phyloP scores from a whole-genome alignment of 768 basidiomycete genomes.

The Boletus edulis region DNA sequence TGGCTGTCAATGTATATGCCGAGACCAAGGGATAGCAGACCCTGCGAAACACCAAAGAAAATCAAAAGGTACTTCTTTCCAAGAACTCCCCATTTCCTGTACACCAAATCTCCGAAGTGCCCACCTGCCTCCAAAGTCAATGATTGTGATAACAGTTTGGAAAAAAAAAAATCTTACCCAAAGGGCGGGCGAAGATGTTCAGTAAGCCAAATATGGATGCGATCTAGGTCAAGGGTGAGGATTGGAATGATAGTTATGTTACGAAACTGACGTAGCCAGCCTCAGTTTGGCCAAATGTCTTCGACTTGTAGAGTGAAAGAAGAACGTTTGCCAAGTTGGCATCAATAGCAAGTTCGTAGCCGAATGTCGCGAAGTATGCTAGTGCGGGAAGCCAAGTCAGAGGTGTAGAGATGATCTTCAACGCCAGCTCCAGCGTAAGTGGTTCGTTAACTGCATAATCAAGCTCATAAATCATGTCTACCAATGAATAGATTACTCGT shows the following conservation, averaged over 20 bases:
- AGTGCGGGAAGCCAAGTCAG: conserved; percentile 6
- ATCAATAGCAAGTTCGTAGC: conserved; percentile 2
- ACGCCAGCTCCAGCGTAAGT: background rate
- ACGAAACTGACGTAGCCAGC: conserved; percentile 7
- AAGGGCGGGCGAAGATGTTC: conserved; percentile 1
- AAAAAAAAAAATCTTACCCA: background rate
- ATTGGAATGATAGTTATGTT: background rate
- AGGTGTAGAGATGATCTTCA: background rate
- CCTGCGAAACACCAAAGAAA: background rate
- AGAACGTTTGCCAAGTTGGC: conserved; percentile 5
- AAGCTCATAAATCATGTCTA: conserved; percentile 16
- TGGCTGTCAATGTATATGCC: conserved; percentile 42
- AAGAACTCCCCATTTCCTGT: conserved; percentile 4
- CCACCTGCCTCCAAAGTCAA: background rate
- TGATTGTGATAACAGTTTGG: background rate
- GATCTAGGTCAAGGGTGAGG: background rate
- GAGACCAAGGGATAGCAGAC: conserved; percentile 1
- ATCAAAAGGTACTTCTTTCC: conserved; percentile 6
- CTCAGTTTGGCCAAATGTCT: conserved; percentile 1
- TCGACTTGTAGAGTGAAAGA: background rate
- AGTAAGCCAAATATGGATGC: conserved; percentile 4
- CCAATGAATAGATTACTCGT: background rate
- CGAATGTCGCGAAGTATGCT: conserved; percentile 4
- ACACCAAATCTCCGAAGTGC: conserved; percentile 1
- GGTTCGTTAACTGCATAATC: conserved; percentile 3